Evolutionary conservation across 352 stramenopile species (phyloP).

Genomic region (Thalassiosira delicatula): DNA sequence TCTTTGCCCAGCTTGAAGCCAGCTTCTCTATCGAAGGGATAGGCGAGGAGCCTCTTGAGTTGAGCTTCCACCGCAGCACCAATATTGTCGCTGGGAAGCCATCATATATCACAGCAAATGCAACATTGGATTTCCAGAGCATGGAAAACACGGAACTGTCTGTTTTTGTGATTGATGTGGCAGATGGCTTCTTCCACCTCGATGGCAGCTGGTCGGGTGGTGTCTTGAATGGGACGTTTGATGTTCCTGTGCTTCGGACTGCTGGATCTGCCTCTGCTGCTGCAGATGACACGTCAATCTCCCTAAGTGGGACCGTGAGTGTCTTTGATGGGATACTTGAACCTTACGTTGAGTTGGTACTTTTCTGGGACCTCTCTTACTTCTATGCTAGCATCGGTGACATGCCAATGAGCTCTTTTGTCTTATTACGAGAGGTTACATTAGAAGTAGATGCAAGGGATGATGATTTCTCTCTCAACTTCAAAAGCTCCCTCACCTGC

Average conservation of each 20-base stretch:
- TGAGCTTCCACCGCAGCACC: neutral
- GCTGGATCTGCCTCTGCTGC: neutral
- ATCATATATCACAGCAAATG: neutral
- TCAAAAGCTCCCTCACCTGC: neutral
- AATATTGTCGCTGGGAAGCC: neutral
- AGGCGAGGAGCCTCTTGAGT: neutral
- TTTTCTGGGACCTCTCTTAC: neutral
- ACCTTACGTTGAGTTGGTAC: neutral
- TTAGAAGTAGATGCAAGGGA: neutral
- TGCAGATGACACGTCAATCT: neutral
- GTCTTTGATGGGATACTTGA: conserved; percentile 1
- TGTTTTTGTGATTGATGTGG: no score
- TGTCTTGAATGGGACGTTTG: neutral
- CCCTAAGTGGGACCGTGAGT: neutral
- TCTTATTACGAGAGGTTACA: neutral
- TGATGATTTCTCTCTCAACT: neutral
- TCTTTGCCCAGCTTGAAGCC: neutral
- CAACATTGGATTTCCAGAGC: neutral
- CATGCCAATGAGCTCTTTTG: neutral
- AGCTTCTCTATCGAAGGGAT: neutral
- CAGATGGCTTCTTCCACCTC: neutral
- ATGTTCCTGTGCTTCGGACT: neutral
- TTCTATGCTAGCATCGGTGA: neutral
- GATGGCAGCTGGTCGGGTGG: neutral
- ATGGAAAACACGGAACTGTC: neutral